Conservation (phyloP, 441 rosid species). For the Pelargonium myrrhifolium region DNA sequence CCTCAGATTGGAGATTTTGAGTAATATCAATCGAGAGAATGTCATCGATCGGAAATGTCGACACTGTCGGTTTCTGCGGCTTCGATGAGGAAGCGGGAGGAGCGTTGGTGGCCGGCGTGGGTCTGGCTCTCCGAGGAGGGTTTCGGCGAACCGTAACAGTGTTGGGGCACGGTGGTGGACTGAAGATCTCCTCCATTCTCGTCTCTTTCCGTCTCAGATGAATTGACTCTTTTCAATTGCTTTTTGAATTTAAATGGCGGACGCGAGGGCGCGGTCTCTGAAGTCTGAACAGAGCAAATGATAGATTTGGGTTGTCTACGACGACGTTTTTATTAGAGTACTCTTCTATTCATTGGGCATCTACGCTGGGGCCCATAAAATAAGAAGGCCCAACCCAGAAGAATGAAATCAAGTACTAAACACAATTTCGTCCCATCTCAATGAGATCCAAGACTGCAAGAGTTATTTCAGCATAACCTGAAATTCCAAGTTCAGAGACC, state of each 20-base stretch:
- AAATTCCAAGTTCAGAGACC: no score
- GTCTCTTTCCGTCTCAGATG: slow-evolving; percentile 20
- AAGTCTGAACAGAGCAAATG: neutral
- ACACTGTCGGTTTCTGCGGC: slow-evolving; percentile 20
- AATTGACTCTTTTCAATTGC: neutral
- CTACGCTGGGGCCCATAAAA: no score
- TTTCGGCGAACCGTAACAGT: slow-evolving; percentile 70
- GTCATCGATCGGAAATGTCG: slow-evolving; percentile 60
- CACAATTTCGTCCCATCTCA: no score
- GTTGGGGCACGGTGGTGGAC: slow-evolving; percentile 39
- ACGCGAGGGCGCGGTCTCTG: neutral
- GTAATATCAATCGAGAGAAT: slow-evolving; percentile 42
- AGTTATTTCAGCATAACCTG: no score
- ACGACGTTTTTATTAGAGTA: neutral
- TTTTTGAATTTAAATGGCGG: slow-evolving; percentile 28
- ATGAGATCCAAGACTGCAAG: no score
- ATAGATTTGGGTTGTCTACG: neutral
- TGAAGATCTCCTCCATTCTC: slow-evolving; percentile 14
- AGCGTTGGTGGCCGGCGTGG: slow-evolving; percentile 39
- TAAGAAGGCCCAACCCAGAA: no score
- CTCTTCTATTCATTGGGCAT: no score
- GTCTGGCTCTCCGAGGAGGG: slow-evolving; percentile 69
- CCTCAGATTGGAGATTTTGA: slow-evolving; percentile 16
- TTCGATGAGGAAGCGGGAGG: slow-evolving; percentile 18
- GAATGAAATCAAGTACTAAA: no score